Evolutionary conservation across 2,329 filamentous ascomycete species (phyloP), one percentile per base, ranked within the genome.

Genomic region (Myriangium duriaei): DNA sequence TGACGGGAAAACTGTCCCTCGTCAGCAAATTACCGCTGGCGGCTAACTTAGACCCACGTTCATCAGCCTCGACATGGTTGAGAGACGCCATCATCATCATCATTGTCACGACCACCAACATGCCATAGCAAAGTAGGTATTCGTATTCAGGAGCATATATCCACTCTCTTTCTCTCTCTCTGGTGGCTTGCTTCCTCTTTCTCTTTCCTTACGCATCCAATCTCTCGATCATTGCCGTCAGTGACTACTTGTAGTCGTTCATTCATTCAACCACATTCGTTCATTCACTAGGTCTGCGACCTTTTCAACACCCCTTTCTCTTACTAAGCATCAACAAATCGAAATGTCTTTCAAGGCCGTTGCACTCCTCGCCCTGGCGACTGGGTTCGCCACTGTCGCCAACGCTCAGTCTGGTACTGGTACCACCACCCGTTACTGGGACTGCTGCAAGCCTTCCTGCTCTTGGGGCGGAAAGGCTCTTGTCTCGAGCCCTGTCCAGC

Each of bases 401-500:
- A 43, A 34, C 13, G 49, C 51, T 16, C 43, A 47, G 30, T 50
- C 50, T 26, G 51, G 51, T 30, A 47, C 51, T 14, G 58, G 57
- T 28, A 47, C 36, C 16, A 59, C 57, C 18, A 58, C 56, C 12
- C 52, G 57, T 36, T 59, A 59, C 47, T 60, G 72, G 69, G 77
- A 81, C 54, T 81, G 78, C 63, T 81, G 77, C 62, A 82, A 83
- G 63, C 71, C 76, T 15, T 77, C 73, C 13, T 81, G 76, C 54
- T 64, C 65, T 3, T 68, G 76, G 76, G 53, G 63, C 10, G 65
- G 57, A 38, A 79, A 79, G 54, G 72, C 69, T 11, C 44, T 62
- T 29, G 64, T 74, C 53, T 60, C 57, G 41, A 51, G 53, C 34
- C 68, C 72, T 11, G 68, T 75, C 24, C 56, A 58, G 12, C 69